Evolutionary conservation across 225 moss, liverwort and hornwort species (phyloP), one percentile per base, ranked within the genome.

Genomic region (Antitrichia curtipendula): DNA sequence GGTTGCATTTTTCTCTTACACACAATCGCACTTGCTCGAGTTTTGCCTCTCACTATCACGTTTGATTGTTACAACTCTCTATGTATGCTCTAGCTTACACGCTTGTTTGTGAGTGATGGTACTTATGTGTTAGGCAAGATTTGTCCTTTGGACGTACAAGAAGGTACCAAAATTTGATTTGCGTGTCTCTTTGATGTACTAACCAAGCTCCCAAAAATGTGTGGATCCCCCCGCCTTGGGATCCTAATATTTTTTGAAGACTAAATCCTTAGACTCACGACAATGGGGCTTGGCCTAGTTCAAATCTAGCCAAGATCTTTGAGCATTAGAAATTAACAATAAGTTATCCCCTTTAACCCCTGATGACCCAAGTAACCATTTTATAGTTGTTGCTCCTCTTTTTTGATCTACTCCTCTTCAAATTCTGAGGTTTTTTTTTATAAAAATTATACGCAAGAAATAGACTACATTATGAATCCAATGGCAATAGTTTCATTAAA

Each of bases 261-360:
- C 13, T 24, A 24, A 4, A 69, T 24, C 13, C 1, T 69, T 24
- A 1, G 0, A 24, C 1, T 14, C 5, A 69, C 8, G 66, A 11
- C 5, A 0, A 4, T 21, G 36, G 21, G 7, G 12, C 41, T 41
- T 41, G 0, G 4, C 1, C 2, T 41, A 3, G 1, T 41, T 41
- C 13, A 40, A 24, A 24, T 69, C 8, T 2, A 40, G 4, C 8
- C 24, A 24, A 4, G 25, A 41, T 70, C 8, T 41, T 25, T 70
- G 25, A 70, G 7, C 25, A 70, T 25, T 25, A 41, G 8, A 70
- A 70, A 41, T 41, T 7, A 41, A 41, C 8, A 25, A 40, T 40
- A 65, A n/a, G n/a, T n/a, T n/a, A 8, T 1, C 1, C 1, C 4
- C 2, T 8, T 49, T 49, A 49, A 49, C 13, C 49, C 49, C 13